Conservation (phyloP, 176 grass and related monocot species). For the Paspalum vaginatum region DNA sequence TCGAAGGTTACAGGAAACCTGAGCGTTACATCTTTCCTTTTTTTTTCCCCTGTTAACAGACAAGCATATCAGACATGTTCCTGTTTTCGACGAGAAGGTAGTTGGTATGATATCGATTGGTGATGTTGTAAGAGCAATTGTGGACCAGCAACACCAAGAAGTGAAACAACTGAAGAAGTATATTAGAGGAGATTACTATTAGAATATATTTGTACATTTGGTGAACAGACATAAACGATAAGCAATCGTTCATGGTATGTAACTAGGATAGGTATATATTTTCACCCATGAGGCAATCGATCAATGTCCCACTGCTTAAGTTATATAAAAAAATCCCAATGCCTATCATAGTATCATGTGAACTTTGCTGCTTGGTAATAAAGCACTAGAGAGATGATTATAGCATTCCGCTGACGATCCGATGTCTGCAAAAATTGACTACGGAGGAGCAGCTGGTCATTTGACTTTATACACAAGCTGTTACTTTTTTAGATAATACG, state of each 20-base stretch:
- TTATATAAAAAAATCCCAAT: too few relatives aligned
- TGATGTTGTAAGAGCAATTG: constrained; percentile 77
- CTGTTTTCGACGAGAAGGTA: constrained; percentile 80
- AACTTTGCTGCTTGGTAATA: too few relatives aligned
- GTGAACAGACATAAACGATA: not conserved
- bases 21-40: not conserved
- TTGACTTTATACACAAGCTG: too few relatives aligned
- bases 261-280: constrained; percentile 1
- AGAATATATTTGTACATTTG: constrained; percentile 24
- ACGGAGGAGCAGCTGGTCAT: too few relatives aligned
- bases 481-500: too few relatives aligned
- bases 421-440: too few relatives aligned
- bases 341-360: too few relatives aligned
- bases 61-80: constrained; percentile 80
- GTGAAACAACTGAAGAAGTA: constrained; percentile 76
- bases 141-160: constrained; percentile 86
- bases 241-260: not conserved
- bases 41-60: constrained; percentile 47
- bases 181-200: constrained; percentile 89
- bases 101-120: constrained; percentile 83
- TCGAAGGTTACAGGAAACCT: not conserved
- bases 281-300: not conserved
- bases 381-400: too few relatives aligned
- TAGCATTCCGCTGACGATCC: too few relatives aligned
- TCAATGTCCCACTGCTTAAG: not conserved